Conservation (phyloP, 1,284 basidiomycete species). For the Moesziomyces globuligerus region DNA sequence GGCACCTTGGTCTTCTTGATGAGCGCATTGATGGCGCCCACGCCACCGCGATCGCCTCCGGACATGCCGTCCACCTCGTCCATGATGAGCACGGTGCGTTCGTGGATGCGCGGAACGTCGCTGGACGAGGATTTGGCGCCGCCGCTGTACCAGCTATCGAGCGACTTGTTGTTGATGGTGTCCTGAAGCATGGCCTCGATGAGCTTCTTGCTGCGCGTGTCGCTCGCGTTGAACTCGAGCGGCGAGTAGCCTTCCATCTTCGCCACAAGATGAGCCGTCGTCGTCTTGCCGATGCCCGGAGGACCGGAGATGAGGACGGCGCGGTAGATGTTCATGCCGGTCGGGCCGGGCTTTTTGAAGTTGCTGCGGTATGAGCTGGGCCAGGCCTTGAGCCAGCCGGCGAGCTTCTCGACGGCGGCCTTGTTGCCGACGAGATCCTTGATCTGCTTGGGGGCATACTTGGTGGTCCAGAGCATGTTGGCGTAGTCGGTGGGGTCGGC, state of each 20-base stretch:
- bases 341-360: constrained; percentile 94
- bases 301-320: constrained; percentile 91
- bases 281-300: constrained; percentile 98
- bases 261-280: constrained; percentile 90
- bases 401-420: constrained; percentile 82
- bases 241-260: constrained; percentile 87
- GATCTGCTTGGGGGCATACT: constrained; percentile 86
- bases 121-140: constrained; percentile 8
- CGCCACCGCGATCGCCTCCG: constrained; percentile 93
- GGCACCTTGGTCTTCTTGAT: constrained; percentile 97
- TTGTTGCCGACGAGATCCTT: constrained; percentile 98
- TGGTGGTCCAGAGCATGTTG: constrained; percentile 83
- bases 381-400: constrained; percentile 88
- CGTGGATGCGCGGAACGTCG: constrained; percentile 73
- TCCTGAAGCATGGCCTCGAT: constrained; percentile 76
- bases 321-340: constrained; percentile 84
- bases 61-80: constrained; percentile 99
- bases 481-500: constrained; percentile 67
- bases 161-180: constrained; percentile 73
- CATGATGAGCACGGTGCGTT: constrained; percentile 91
- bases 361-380: constrained; percentile 46
- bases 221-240: constrained; percentile 95
- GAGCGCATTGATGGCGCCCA: constrained; percentile 88
- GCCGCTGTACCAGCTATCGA: constrained; percentile 83
- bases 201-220: constrained; percentile 93